Base-by-base conservation (phyloP, 257 asterid species). In the Linaria vulgaris region DNA sequence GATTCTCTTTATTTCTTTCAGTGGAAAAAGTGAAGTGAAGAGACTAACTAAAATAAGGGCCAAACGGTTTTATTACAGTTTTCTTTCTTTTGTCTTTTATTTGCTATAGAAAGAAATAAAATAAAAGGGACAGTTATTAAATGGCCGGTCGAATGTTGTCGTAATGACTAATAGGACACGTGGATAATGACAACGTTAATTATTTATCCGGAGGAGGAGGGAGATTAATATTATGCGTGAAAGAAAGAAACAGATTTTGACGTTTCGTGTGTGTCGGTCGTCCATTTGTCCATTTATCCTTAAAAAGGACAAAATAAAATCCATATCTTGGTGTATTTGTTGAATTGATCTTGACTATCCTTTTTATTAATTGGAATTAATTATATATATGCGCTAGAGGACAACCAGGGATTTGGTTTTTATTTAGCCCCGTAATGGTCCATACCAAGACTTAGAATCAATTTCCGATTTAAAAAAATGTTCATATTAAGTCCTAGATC, bases 101-200 rank as follows among this genome's bases (percentile, higher is more conserved):
- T 25, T 5, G 59, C 12, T 44, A 8, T 54, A 17, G 17, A 8
- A 47, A 46, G 53, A 22, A 44, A 53, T n/a, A n/a, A n/a, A n/a
- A n/a, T n/a, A n/a, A 60, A 47, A 20, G 8, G n/a, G 80, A 62
- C 73, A 71, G n/a, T n/a, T n/a, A n/a, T n/a, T n/a, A n/a, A 49
- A 53, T 31, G 82, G 76, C 67, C 72, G 85, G 82, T 68, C 66
- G 72, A 61, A 37, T 43, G 13, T 63, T 57, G 52, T 22, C 45
- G 16, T 19, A 72, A n/a, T n/a, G n/a, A n/a, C n/a, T n/a, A n/a
- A 69, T 48, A 53, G 38, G 37, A 81, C 94, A 86, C 97, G 95
- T 82, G 95, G 84, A 73, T 50, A 21, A 24, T 41, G 67, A 65
- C 77, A 64, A 64, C 55, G 68, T 63, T 37, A 73, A 71, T n/a